A percentile compares a stretch with the other conserved stretches of the same genome.
phyloP scores from a whole-genome alignment of 2,329 filamentous ascomycete genomes.

The Sporothrix humicola region DNA sequence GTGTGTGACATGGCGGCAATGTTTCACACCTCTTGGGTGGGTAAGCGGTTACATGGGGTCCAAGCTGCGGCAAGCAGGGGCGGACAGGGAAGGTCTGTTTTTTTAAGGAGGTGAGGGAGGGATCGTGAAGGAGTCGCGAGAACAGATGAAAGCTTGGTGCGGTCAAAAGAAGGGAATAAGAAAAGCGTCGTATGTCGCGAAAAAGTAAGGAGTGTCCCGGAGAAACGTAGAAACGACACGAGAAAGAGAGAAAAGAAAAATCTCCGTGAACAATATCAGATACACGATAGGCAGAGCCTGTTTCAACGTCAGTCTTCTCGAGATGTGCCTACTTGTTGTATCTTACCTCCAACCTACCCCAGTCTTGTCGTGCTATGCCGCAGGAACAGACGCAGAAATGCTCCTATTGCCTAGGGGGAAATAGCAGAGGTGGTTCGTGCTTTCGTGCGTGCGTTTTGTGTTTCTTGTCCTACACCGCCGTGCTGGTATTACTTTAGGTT shows the following conservation, averaged over 20 bases:
- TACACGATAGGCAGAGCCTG: neutral
- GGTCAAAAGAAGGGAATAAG: neutral
- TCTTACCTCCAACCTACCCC: neutral
- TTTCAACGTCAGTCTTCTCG: neutral
- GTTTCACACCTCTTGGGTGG: slow-evolving; percentile 33
- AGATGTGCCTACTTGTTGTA: neutral
- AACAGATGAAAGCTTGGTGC: neutral
- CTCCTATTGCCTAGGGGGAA: neutral
- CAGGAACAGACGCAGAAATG: slow-evolving; percentile 22
- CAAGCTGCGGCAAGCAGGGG: slow-evolving; percentile 30
- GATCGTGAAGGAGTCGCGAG: neutral
- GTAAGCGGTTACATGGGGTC: slow-evolving; percentile 33
- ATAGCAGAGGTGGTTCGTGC: slow-evolving; percentile 2
- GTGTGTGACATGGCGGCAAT: slow-evolving; percentile 33
- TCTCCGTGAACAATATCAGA: neutral
- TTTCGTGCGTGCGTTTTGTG: neutral
- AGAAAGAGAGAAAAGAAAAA: neutral
- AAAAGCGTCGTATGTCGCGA: neutral
- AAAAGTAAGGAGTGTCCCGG: neutral
- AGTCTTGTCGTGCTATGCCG: slow-evolving; percentile 4
- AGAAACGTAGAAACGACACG: neutral
- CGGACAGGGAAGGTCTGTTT: neutral
- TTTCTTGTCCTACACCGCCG: slow-evolving; percentile 7
- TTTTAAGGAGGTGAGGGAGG: neutral
- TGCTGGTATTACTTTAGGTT: neutral